These are phyloP conservation scores for Pythium brachiatum DNA, from an alignment of 352 stramenopile genomes.

Conservation along the genomic window DNA sequence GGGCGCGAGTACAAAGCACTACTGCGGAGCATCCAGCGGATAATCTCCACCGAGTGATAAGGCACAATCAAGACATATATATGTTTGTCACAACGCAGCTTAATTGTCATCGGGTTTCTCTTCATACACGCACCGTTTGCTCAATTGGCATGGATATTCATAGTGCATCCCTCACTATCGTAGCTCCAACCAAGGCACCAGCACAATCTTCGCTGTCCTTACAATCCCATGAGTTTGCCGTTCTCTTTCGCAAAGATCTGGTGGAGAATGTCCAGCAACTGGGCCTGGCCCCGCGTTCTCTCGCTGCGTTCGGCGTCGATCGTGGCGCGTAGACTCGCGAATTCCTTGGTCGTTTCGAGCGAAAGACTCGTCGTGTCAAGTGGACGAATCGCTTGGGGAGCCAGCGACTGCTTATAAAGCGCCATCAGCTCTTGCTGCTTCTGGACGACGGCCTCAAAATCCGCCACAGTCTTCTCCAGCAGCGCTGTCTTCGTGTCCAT, in stretches of 20 bases:
- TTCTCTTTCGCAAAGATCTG: slow-evolving; percentile 1
- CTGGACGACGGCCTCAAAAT: background rate
- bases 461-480: background rate
- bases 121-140: too few species aligned
- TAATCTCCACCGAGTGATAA: background rate
- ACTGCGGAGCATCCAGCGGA: background rate
- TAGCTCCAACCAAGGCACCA: too few species aligned
- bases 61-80: too few species aligned
- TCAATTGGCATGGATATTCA: too few species aligned
- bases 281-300: background rate
- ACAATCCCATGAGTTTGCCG: too few species aligned
- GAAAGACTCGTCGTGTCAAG: too few species aligned
- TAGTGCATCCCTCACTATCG: too few species aligned
- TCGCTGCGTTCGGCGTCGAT: background rate
- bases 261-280: background rate
- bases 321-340: background rate
- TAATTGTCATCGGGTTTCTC: too few species aligned
- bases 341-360: background rate
- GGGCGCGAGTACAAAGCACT: background rate
- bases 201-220: too few species aligned
- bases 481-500: background rate
- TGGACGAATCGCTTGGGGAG: too few species aligned
- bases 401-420: background rate
- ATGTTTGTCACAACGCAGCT: too few species aligned
- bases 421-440: slow-evolving; percentile 1